These are phyloP conservation scores for Penicillium sp. DNA, from an alignment of 2,329 filamentous ascomycete genomes.

Conservation along the genomic window DNA sequence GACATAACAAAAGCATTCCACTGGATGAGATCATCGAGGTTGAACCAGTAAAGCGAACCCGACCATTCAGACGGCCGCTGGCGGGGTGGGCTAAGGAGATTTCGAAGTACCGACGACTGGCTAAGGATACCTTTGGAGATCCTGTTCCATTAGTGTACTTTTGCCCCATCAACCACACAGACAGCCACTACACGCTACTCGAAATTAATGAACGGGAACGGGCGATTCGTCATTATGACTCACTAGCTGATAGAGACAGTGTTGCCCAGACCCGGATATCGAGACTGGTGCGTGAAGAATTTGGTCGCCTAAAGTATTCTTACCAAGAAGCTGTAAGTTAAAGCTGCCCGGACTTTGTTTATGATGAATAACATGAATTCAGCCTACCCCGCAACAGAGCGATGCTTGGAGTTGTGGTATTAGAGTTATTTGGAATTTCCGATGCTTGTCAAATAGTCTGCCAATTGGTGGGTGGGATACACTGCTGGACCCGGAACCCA, in stretches of 20 bases:
- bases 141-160: conserved; percentile 20
- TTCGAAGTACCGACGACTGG: background rate
- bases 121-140: conserved; percentile 4
- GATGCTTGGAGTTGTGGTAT: no score
- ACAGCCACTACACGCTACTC: no score
- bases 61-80: conserved; percentile 18
- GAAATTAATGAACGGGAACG: conserved; percentile 32
- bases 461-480: no score
- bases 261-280: conserved; percentile 23
- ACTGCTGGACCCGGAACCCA: no score
- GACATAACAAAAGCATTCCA: conserved; percentile 25
- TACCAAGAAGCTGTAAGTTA: conserved; percentile 31
- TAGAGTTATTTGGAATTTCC: no score
- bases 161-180: conserved; percentile 24
- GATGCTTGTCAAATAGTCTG: no score
- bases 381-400: conserved; percentile 27
- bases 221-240: conserved; percentile 34
- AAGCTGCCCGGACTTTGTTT: conserved; percentile 4
- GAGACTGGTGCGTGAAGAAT: conserved; percentile 28
- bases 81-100: conserved; percentile 6
- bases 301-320: conserved; percentile 28
- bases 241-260: conserved; percentile 21
- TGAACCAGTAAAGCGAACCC: conserved; percentile 6
- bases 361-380: conserved; percentile 4
- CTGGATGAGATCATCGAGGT: conserved; percentile 26